Base-by-base conservation (phyloP, 495 filamentous ascomycete genomes). In the Gamarada debralockiae region DNA sequence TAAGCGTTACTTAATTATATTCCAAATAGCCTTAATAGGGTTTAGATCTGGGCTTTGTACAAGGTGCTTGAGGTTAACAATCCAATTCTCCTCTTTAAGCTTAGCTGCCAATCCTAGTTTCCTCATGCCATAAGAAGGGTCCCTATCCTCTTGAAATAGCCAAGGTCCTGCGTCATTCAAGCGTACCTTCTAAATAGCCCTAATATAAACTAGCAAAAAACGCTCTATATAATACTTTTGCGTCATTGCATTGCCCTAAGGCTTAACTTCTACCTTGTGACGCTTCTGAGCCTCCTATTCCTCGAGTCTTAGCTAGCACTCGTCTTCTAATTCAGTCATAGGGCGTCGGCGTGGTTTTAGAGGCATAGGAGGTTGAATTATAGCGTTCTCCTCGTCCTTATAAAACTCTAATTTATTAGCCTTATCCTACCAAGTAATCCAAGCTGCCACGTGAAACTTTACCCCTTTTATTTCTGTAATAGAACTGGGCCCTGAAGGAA, bases 1-100 rank as follows among this genome's bases (percentile, higher is more conserved):
- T 7, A 56, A 8, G 25, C 53, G 23, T 39, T 50, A 39, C 46
- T 56, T 56, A 1, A 56, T 18, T 20, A 56, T 56, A n/a, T n/a
- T n/a, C n/a, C n/a, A n/a, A n/a, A n/a, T n/a, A n/a, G n/a, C n/a
- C n/a, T n/a, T n/a, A n/a, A n/a, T n/a, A n/a, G n/a, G n/a, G n/a
- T n/a, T n/a, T n/a, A n/a, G n/a, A n/a, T n/a, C n/a, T n/a, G n/a
- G n/a, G n/a, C n/a, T n/a, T n/a, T n/a, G n/a, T n/a, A n/a, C n/a
- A n/a, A n/a, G n/a, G n/a, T n/a, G n/a, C n/a, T n/a, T 17, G 1
- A 56, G 22, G 22, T 54, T 54, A 2, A n/a, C n/a, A n/a, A n/a
- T n/a, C n/a, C n/a, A n/a, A n/a, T n/a, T n/a, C n/a, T n/a, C n/a
- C n/a, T 44, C 39, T 17, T 53, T 53, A 37, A 21, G 24, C 50